These are phyloP conservation scores for Fusarium sp. DNA, from an alignment of 2,329 filamentous ascomycete genomes.

Conservation along the genomic window DNA sequence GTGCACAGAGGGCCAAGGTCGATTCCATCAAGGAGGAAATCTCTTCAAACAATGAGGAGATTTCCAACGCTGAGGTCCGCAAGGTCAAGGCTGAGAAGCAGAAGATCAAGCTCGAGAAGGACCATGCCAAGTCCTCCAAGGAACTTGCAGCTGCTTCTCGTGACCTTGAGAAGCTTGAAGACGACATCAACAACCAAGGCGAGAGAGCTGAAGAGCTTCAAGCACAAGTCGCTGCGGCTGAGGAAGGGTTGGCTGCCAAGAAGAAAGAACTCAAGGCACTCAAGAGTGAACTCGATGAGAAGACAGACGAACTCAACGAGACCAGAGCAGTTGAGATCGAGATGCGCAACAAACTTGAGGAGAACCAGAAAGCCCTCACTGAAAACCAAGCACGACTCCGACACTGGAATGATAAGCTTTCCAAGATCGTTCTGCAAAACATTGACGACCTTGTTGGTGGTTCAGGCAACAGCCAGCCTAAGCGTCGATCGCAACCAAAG, in stretches of 20 bases:
- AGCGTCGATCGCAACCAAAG: slow-evolving; percentile 42
- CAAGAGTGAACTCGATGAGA: slow-evolving; percentile 88
- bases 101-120: slow-evolving; percentile 85
- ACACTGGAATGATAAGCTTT: slow-evolving; percentile 91
- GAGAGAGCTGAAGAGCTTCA: slow-evolving; percentile 79
- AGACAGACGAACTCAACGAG: slow-evolving; percentile 85
- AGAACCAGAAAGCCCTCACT: slow-evolving; percentile 87
- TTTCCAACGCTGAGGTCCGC: slow-evolving; percentile 86
- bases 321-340: slow-evolving; percentile 93
- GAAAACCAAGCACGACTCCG: slow-evolving; percentile 87
- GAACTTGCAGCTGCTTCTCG: slow-evolving; percentile 78
- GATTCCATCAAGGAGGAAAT: slow-evolving; percentile 91
- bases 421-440: slow-evolving; percentile 85
- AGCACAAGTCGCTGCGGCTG: slow-evolving; percentile 81
- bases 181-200: slow-evolving; percentile 81
- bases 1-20: slow-evolving; percentile 89
- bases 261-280: slow-evolving; percentile 82
- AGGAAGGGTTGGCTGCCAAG: slow-evolving; percentile 80
- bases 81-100: slow-evolving; percentile 96
- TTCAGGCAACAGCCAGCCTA: slow-evolving; percentile 44
- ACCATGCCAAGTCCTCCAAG: slow-evolving; percentile 79
- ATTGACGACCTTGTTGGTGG: slow-evolving; percentile 72
- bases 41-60: slow-evolving; percentile 79
- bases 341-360: slow-evolving; percentile 97
- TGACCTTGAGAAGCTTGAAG: slow-evolving; percentile 82